Conservation (phyloP, 306 rosid genomes). For the Acmispon strigosus region DNA sequence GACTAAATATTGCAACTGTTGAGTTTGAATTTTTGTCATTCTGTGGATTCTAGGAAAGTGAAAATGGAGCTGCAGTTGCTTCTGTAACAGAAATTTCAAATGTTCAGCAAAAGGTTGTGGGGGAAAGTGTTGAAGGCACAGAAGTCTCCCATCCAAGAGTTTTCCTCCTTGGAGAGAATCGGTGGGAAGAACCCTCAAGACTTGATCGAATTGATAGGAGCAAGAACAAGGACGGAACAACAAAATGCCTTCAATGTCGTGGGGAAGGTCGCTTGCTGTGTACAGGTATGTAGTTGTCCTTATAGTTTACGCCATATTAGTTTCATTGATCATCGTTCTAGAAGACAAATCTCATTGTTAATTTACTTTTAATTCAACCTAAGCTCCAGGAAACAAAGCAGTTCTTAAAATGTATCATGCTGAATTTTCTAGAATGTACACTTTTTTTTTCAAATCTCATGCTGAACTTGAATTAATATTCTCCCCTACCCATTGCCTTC, state of each 20-base stretch:
- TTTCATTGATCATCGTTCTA: background rate
- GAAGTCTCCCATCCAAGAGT: conserved; percentile 50
- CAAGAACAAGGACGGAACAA: conserved; percentile 31
- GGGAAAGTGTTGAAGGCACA: conserved; percentile 28
- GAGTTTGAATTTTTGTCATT: background rate
- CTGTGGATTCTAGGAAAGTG: conserved; percentile 42
- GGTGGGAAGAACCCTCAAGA: conserved; percentile 96
- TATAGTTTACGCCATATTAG: background rate
- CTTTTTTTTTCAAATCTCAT: background rate
- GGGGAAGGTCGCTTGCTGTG: conserved; percentile 88
- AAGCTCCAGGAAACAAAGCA: background rate
- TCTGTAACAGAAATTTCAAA: conserved; percentile 51
- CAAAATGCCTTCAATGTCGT: conserved; percentile 67
- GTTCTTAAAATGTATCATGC: background rate
- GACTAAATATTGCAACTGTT: background rate
- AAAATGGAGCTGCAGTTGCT: conserved; percentile 60
- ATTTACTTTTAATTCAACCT: background rate
- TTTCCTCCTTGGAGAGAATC: conserved; percentile 87
- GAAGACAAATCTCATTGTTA: background rate
- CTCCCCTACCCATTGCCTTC: background rate
- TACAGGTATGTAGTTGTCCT: conserved; percentile 46
- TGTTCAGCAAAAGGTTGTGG: conserved; percentile 41
- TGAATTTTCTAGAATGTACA: background rate
- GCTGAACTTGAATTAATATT: background rate
- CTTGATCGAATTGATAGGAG: conserved; percentile 35